These are phyloP conservation scores for Arthrinium puccinioides DNA, from an alignment of 2,329 filamentous ascomycete species.

Conservation along the genomic window DNA sequence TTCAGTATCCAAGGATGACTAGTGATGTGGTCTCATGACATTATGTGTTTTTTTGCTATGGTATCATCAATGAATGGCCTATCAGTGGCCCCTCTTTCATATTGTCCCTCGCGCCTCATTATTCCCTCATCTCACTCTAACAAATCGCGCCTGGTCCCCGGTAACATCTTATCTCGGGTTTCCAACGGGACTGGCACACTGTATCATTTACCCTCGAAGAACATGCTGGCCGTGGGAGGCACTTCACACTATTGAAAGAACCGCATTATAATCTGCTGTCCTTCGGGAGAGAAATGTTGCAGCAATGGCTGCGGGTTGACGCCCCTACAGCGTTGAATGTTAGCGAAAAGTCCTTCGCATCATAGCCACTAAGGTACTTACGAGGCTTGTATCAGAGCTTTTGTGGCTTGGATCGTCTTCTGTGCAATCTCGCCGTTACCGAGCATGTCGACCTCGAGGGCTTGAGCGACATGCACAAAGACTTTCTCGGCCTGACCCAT, in stretches of 20 bases:
- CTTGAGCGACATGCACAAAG: constrained; percentile 80
- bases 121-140: neutral
- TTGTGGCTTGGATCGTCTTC: constrained; percentile 70
- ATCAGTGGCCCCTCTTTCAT: neutral
- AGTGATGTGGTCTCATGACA: constrained; percentile 1
- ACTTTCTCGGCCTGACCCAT: constrained; percentile 70
- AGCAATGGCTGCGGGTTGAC: constrained; percentile 72
- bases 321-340: no score
- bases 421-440: constrained; percentile 69
- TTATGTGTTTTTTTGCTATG: constrained; percentile 4
- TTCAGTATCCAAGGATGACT: no score
- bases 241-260: no score
- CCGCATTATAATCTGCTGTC: constrained; percentile 70
- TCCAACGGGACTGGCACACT: neutral
- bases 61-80: constrained; percentile 3
- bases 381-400: constrained; percentile 66
- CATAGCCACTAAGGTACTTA: no score
- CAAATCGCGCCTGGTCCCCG: neutral
- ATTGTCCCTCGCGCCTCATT: constrained; percentile 1
- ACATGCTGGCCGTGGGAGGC: constrained; percentile 45
- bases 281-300: constrained; percentile 67
- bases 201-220: neutral
- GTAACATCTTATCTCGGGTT: no score
- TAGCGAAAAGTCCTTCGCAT: no score
- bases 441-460: constrained; percentile 83